Evolutionary conservation across 108 stramenopile species (phyloP), one percentile per base, ranked within the genome.

Genomic region (Nitzschia sp.): DNA sequence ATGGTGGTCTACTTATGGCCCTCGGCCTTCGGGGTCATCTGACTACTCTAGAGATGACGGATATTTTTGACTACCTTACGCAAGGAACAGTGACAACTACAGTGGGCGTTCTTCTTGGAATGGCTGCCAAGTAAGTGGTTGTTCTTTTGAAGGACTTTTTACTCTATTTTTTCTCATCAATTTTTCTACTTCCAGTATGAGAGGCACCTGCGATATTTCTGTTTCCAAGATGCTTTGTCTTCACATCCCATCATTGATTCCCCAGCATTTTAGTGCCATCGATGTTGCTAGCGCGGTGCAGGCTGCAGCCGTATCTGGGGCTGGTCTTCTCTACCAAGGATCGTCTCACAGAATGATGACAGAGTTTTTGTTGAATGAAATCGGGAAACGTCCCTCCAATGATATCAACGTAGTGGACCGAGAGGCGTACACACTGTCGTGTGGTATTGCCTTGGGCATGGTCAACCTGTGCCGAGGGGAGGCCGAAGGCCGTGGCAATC

Each of bases 191-290:
- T 63, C 11, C 34, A 75, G 73, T 58, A 96, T 94, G 78, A 71
- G 93, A 68, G 96, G 96, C 54, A 82, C 95, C 13, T 94, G 91
- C 53, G 96, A 96, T 75, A 86, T 90, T 11, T 71, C 88, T 28
- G 86, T 96, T 0, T 93, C 92, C 11, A 97, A 98, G 81, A 97
- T 97, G 96, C 82, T 99, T n/a, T 98, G 96, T 66, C 77, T 99
- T 21, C 98, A 99, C 75, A 89, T 99, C 54, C 98, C 97, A 11
- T 92, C 96, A 25, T 76, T 99, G 44, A 85, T 99, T 9, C 97
- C 98, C 8, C 87, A 91, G 34, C 87, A 89, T 23, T 95, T 96
- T 64, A 78, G 82, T 22, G 80, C 92, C 16, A 93, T 96, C 70
- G 97, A 98, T 64, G 90, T 98, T 31, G 86, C 96, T 8, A 81